These are phyloP conservation scores for Allomyces macrogynus DNA, from an alignment of 192 early-diverging fungal species.

Conservation along the genomic window DNA sequence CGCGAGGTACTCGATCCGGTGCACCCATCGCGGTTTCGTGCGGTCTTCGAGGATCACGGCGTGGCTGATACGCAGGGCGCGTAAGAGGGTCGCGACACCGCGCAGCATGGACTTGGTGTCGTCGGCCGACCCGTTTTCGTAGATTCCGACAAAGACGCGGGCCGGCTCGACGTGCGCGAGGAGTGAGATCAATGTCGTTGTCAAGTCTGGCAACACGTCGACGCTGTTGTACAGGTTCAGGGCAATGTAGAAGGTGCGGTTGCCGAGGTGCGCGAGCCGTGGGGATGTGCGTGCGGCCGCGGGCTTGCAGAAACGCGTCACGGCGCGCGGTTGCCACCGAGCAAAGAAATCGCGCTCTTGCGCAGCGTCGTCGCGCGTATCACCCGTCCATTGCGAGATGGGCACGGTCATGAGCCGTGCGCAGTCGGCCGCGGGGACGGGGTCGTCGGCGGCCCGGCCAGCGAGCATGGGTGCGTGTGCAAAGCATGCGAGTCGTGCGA, in stretches of 20 bases:
- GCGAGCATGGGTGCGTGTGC: no score
- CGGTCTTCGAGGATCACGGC: constrained; percentile 5
- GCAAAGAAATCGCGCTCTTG: no score
- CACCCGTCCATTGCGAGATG: no score
- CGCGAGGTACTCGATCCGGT: constrained; percentile 26
- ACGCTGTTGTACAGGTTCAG: constrained; percentile 20
- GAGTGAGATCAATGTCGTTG: constrained; percentile 12
- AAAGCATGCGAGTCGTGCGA: no score
- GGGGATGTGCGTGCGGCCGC: no score
- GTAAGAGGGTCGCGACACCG: constrained; percentile 5
- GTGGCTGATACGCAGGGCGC: constrained; percentile 11
- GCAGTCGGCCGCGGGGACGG: no score
- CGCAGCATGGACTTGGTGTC: constrained; percentile 14
- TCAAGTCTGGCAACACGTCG: constrained; percentile 18
- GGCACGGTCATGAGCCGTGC: no score
- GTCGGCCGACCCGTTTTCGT: constrained; percentile 22
- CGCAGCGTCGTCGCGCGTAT: no score
- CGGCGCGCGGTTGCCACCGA: no score
- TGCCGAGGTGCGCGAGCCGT: no score
- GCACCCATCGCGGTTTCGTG: constrained; percentile 2
- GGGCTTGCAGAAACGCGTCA: no score
- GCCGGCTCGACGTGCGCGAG: constrained; percentile 13
- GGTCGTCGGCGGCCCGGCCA: no score
- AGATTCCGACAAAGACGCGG: constrained; percentile 18
- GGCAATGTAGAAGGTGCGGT: constrained; percentile 6